Conservation (phyloP, 331 rosid species). For the Cydonia oblonga region DNA sequence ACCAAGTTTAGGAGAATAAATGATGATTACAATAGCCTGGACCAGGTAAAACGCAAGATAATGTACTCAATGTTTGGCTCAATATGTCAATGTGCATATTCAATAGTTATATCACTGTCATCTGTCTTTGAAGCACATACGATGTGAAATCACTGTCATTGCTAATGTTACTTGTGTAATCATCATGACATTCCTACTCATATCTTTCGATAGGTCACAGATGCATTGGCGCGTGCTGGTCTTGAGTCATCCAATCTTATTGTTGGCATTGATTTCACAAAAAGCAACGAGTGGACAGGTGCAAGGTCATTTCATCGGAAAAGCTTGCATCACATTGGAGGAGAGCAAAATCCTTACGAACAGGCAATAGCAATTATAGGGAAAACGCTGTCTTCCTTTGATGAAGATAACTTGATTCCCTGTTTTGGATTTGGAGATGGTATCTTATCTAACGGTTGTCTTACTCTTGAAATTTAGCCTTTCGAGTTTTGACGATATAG, state of each 20-base stretch:
- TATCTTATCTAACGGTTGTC: slow-evolving; percentile 19
- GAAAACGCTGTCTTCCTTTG: slow-evolving; percentile 70
- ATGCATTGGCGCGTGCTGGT: slow-evolving; percentile 70
- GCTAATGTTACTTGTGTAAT: not conserved
- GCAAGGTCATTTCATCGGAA: slow-evolving; percentile 65
- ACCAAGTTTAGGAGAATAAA: slow-evolving; percentile 63
- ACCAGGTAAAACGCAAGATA: slow-evolving; percentile 42
- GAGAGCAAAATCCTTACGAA: slow-evolving; percentile 78
- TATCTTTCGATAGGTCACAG: slow-evolving; percentile 52
- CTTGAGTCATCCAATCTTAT: slow-evolving; percentile 89
- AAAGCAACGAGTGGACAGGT: slow-evolving; percentile 99
- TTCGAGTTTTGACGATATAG: not conserved
- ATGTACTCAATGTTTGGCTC: not conserved
- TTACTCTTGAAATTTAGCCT: not conserved
- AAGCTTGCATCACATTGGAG: slow-evolving; percentile 85
- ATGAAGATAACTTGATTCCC: slow-evolving; percentile 82
- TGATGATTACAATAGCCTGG: slow-evolving; percentile 56
- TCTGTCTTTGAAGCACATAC: not conserved
- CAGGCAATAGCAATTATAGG: slow-evolving; percentile 88
- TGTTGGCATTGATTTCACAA: slow-evolving; percentile 93
- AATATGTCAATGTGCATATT: no score
- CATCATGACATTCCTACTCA: slow-evolving; percentile 8
- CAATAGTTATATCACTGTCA: not conserved
- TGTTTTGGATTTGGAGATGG: slow-evolving; percentile 99
- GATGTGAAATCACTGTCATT: not conserved